Evolutionary conservation across 2,329 filamentous ascomycete species (phyloP), one percentile per base, ranked within the genome.

Genomic region (Calonectria multiphialidica): DNA sequence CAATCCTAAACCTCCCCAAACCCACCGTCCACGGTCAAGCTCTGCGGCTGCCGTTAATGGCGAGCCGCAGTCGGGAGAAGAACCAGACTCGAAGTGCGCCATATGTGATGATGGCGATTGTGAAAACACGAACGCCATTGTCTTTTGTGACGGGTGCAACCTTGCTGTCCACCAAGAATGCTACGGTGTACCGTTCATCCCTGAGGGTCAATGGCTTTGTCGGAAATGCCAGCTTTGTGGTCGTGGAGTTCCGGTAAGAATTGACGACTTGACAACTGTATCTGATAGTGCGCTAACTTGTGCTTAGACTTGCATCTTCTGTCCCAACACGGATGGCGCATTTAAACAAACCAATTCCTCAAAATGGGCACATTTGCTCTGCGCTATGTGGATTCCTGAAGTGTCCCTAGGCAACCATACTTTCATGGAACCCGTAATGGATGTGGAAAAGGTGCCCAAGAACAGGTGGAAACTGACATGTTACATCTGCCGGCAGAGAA

Each of bases 51-150:
- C 97, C 7, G 96, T 98, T 21, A 98, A 98, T 83, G 96, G 97
- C 68, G 97, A 98, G 85, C 93, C 94, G 53, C 91, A 93, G 75
- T 79, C 77, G 5, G 95, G 95, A 23, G 97, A 98, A 84, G 96
- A 98, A 83, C 96, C 97, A 78, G 97, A 99, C 83, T 98, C 94
- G 78, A 98, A 98, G 83, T 99, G 97, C 82, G 96, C 95, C 25
- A 97, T 99, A 70, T 99, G 97, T 82, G 97, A 99, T 81, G 97
- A 99, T 80, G 97, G 97, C n/a, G 97, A 99, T 81, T 99, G 97
- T 81, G 97, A 99, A 85, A 99, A 99, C 83, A 97, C 97, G 25
- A 99, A 99, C 81, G 97, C 97, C 1, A 99, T 99, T 80, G 97
- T 99, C 25, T 99, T 99, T 81, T 99, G 97, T 82, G 97, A 99